These are phyloP conservation scores for Aegilops tauschii DNA, from an alignment of 176 grass and related monocot species.

Conservation along the genomic window DNA sequence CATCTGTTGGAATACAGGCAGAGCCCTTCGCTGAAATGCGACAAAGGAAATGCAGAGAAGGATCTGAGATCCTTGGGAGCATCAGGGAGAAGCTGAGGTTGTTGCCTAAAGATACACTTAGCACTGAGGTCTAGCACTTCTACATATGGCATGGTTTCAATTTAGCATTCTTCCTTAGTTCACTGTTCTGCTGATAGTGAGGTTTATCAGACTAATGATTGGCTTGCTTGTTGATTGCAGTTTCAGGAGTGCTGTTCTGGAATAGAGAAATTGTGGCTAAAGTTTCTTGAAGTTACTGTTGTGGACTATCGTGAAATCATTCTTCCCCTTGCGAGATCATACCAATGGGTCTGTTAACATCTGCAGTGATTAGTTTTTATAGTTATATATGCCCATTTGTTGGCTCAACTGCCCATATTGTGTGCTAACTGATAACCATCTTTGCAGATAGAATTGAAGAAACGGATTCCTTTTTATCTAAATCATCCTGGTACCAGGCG, in stretches of 20 bases:
- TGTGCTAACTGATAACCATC: neutral
- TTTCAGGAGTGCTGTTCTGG: neutral
- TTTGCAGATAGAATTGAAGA: neutral
- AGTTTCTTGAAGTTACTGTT: neutral
- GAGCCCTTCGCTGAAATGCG: neutral
- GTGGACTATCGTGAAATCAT: slow-evolving; percentile 21
- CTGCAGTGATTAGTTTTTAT: neutral
- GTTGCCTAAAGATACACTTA: neutral
- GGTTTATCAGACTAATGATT: slow-evolving; percentile 12
- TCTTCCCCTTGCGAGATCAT: slow-evolving; percentile 19
- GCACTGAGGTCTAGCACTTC: neutral
- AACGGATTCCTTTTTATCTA: neutral
- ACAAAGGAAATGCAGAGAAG: slow-evolving; percentile 3
- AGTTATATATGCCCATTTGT: slow-evolving; percentile 5
- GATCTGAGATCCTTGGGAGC: neutral
- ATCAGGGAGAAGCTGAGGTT: slow-evolving; percentile 1
- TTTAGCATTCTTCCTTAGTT: slow-evolving; percentile 21
- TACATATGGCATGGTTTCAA: slow-evolving; percentile 7
- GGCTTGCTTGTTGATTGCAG: slow-evolving; percentile 6
- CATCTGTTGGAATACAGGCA: neutral
- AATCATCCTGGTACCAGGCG: neutral
- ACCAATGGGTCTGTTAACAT: slow-evolving; percentile 27
- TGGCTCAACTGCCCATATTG: neutral
- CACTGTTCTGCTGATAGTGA: neutral
- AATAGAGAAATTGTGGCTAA: neutral